Base-by-base conservation (phyloP, 2,329 filamentous ascomycete genomes). In the Shiraia bambusicola region DNA sequence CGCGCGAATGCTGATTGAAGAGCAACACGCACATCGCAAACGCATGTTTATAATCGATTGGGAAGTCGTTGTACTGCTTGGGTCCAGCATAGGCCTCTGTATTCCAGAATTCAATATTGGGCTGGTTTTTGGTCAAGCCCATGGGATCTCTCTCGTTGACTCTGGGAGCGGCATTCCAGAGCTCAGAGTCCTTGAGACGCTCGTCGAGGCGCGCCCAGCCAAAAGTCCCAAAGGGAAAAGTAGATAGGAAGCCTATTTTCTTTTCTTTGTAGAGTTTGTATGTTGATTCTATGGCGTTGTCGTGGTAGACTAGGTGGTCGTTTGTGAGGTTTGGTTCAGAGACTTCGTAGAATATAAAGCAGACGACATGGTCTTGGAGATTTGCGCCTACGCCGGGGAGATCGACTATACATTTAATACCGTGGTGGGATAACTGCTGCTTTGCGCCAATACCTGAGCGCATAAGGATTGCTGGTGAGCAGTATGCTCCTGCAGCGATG, bases 351-450 rank as follows among this genome's bases (percentile, higher is more conserved):
- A 80, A 84, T 39, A 79, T 77, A 59, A 83, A 82, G 37, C 52
- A 56, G 36, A 66, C 52, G n/a, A 77, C 75, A 34, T 84, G 81
- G 56, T 87, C 83, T 40, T 81, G 73, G 2, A 87, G 71, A 60
- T 86, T 83, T 44, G 76, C 76, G 1, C 83, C 83, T 1, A 87
- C 81, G 17, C 83, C 80, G 0, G 77, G 76, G 0, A 81, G 76
- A 47, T 84, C 72, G 6, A 77, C 69, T 9, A 79, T 47, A 1
- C 77, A 67, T 3, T 72, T 57, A 50, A 86, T 84, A 2, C 69
- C 67, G 51, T 78, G 74, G 29, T 72, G 70, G 10, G 71, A 42
- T 2, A 87, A 73, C 43, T 82, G 74, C 0, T 67, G 54, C 12
- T 66, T 60, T 0, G 81, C 79, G 0, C 83, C 82, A 16, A 86